Evolutionary conservation across 2,329 filamentous ascomycete genomes (phyloP).

Genomic region (Fusarium redolens): DNA sequence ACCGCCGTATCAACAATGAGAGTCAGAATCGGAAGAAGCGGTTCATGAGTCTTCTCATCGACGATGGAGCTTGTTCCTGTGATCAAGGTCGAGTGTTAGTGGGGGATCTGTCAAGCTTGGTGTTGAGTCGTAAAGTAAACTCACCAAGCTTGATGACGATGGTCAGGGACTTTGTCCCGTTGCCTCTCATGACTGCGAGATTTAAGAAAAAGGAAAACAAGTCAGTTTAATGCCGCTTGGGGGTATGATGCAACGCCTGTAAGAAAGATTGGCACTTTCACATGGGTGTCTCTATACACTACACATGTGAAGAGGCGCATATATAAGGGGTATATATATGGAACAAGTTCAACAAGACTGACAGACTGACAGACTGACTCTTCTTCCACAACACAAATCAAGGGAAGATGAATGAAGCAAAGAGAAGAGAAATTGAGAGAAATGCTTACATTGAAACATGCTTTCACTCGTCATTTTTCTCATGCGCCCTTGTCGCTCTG

Average conservation of each 20-base stretch:
- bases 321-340: conserved; percentile 27
- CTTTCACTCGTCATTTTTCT: conserved; percentile 45
- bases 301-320: conserved; percentile 11
- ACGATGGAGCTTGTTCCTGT: conserved; percentile 99
- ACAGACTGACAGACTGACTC: not conserved
- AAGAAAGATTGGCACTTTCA: conserved; percentile 15
- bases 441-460: conserved; percentile 41
- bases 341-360: conserved; percentile 17
- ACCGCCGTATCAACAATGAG: conserved; percentile 95
- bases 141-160: conserved; percentile 90
- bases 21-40: conserved; percentile 88
- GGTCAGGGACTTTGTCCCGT: conserved; percentile 54
- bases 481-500: conserved; percentile 40
- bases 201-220: conserved; percentile 2
- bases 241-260: conserved; percentile 3
- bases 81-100: conserved; percentile 39
- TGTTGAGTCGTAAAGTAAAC: conserved; percentile 37
- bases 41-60: conserved; percentile 94
- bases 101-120: conserved; percentile 18
- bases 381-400: conserved; percentile 18
- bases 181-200: conserved; percentile 70
- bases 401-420: conserved; percentile 25
- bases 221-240: conserved; percentile 64
- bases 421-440: conserved; percentile 13
- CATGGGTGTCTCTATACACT: conserved; percentile 15